These are phyloP conservation scores for Petunia hybrid DNA, from an alignment of 305 asterid genomes.

Conservation along the genomic window DNA sequence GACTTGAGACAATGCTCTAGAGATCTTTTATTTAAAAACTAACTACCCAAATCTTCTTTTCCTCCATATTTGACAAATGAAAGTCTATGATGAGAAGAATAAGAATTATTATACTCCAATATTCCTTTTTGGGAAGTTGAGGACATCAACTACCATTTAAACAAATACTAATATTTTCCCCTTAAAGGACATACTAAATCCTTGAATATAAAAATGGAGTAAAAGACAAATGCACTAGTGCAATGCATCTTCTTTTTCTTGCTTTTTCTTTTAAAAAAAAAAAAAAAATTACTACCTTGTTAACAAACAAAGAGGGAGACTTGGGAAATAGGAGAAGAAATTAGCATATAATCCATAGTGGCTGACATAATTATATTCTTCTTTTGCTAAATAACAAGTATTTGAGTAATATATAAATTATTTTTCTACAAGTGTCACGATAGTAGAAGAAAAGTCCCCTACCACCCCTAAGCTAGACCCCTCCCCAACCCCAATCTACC, in stretches of 20 bases:
- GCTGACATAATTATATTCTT: conserved; percentile 19
- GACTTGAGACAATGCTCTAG: conserved; percentile 21
- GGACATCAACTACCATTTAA: conserved; percentile 25
- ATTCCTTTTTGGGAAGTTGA: conserved; percentile 29
- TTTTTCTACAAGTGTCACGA: not conserved
- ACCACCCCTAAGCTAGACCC: not conserved
- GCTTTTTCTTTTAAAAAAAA: not conserved
- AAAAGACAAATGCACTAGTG: not conserved
- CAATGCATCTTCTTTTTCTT: conserved; percentile 25
- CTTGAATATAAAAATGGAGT: not conserved
- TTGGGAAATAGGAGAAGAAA: not conserved
- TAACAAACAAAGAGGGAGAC: not conserved
- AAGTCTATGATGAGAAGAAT: conserved; percentile 29
- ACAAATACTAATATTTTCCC: conserved; percentile 3
- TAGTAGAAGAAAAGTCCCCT: conserved; percentile 3
- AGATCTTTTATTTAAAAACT: not conserved
- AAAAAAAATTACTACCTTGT: not conserved
- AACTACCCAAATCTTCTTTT: conserved; percentile 24
- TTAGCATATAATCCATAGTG: not conserved
- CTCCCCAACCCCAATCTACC: not conserved
- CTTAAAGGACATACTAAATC: not conserved
- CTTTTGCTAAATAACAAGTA: not conserved
- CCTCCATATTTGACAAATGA: conserved; percentile 1
- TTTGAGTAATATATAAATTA: not conserved
- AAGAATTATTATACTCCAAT: conserved; percentile 1